Conservation (phyloP, 2,329 filamentous ascomycete genomes). For the Aspergillus pseudoviridinutans region DNA sequence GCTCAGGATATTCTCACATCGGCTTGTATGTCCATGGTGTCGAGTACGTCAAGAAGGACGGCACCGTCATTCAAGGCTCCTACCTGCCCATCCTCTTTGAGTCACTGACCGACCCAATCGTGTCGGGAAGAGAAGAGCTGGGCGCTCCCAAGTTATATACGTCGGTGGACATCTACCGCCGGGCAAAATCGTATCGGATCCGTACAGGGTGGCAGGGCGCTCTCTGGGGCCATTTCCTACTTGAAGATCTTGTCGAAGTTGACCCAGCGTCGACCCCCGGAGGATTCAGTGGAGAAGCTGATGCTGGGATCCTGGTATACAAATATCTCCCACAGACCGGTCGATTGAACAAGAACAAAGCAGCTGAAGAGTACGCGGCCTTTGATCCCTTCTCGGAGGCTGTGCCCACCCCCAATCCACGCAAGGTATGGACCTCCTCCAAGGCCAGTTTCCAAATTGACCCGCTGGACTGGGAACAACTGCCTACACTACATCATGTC, state of each 20-base stretch:
- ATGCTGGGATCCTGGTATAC: too few relatives aligned
- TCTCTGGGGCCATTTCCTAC: slow-evolving; percentile 34
- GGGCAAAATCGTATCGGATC: slow-evolving; percentile 34
- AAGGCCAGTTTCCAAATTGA: slow-evolving; percentile 48
- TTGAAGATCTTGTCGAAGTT: slow-evolving; percentile 31
- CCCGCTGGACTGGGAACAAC: slow-evolving; percentile 47
- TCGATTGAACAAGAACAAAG: slow-evolving; percentile 41
- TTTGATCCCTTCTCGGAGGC: slow-evolving; percentile 32
- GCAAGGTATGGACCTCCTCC: neutral
- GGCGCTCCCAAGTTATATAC: slow-evolving; percentile 58
- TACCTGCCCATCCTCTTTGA: slow-evolving; percentile 58
- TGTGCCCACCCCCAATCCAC: slow-evolving; percentile 17
- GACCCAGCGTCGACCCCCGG: slow-evolving; percentile 12
- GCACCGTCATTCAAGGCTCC: slow-evolving; percentile 46
- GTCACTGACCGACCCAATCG: slow-evolving; percentile 54
- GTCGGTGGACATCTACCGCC: slow-evolving; percentile 44
- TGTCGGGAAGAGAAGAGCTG: slow-evolving; percentile 56
- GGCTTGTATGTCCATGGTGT: slow-evolving; percentile 61
- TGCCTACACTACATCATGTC: slow-evolving; percentile 60
- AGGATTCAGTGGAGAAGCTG: too few relatives aligned
- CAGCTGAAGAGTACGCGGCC: slow-evolving; percentile 52
- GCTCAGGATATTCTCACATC: slow-evolving; percentile 53
- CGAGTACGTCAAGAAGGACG: slow-evolving; percentile 50
- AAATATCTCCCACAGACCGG: slow-evolving; percentile 54
- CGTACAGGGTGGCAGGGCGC: slow-evolving; percentile 41